Evolutionary conservation across 192 early-diverging fungal species (phyloP), one percentile per base, ranked within the genome.

Genomic region (Coemansia sp.): DNA sequence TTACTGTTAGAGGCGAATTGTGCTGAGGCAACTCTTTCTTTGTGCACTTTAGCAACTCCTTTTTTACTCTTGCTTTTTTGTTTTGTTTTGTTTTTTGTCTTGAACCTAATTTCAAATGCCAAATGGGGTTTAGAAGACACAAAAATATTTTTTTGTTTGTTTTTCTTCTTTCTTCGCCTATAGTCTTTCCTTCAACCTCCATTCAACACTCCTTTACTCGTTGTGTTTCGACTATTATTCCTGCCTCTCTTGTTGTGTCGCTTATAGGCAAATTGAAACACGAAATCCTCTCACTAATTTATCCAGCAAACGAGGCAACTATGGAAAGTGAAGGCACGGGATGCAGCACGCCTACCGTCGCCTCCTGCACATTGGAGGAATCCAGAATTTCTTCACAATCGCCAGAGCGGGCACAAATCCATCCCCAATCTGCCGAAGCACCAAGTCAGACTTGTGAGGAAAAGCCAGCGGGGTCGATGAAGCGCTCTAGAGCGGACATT

Each of bases 401-500:
- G 55, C 62, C 67, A 40, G 69, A 71, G 68, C 61, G 70, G n/a
- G 64, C 62, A 13, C 74, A 71, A 19, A 76, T 63, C 55, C 74
- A 68, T 11, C 42, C 54, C 21, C 42, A 45, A 18, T 37, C 47
- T 0, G 48, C 9, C 26, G 19, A 16, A 41, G 58, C 52, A 19
- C 13, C 59, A 66, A 51, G 13, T 36, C 32, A 36, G 56, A 11
- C 47, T 15, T 19, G 11, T 46, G 13, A 48, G 41, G n/a, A 22
- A 36, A 63, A 39, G 39, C 22, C 45, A 5, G 32, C 36, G 10
- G 49, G 45, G n/a, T 73, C 68, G 11, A 66, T 65, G 39, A 82
- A 82, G 51, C 74, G 74, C 43, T 62, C 80, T 2, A 69, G 74
- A 16, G 74, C 74, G 9, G 77, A 83, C 16, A 75, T 83, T 11